Evolutionary conservation across 495 filamentous ascomycete species (phyloP).

Genomic region (Podospora didyma): DNA sequence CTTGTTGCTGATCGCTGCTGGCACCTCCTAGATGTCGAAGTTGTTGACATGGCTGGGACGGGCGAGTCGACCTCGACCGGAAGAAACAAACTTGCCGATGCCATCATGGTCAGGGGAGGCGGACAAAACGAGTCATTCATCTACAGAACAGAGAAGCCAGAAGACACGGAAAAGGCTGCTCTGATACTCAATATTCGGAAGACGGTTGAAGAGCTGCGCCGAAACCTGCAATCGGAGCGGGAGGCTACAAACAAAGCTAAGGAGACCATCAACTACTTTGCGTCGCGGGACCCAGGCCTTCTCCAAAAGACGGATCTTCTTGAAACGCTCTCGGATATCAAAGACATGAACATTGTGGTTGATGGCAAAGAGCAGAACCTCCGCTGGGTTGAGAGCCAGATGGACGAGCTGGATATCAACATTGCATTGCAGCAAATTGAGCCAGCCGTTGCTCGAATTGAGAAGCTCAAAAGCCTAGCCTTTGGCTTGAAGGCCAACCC

Average conservation of each 20-base stretch:
- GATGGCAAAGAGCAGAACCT: slow-evolving; percentile 95
- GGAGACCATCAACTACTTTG: slow-evolving; percentile 78
- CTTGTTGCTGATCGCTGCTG: slow-evolving; percentile 92
- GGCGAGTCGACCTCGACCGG: slow-evolving; percentile 48
- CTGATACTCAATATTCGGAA: slow-evolving; percentile 87
- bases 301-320: slow-evolving; percentile 70
- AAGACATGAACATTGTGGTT: slow-evolving; percentile 86
- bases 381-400: slow-evolving; percentile 89
- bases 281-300: slow-evolving; percentile 63
- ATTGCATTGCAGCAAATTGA: slow-evolving; percentile 92
- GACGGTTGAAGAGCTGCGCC: slow-evolving; percentile 83
- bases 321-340: slow-evolving; percentile 62
- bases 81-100: slow-evolving; percentile 71
- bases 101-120: slow-evolving; percentile 80
- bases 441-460: slow-evolving; percentile 72
- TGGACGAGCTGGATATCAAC: slow-evolving; percentile 94
- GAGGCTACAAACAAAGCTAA: slow-evolving; percentile 72
- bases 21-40: slow-evolving; percentile 88
- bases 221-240: slow-evolving; percentile 74
- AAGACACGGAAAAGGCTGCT: slow-evolving; percentile 69
- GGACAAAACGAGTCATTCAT: slow-evolving; percentile 85
- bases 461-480: slow-evolving; percentile 74
- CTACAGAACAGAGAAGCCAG: slow-evolving; percentile 74
- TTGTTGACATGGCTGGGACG: slow-evolving; percentile 75
- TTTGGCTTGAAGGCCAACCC: slow-evolving; percentile 76